phyloP scores from a whole-genome alignment of 2,329 filamentous ascomycete species.

The Colletotrichum liaoningense region DNA sequence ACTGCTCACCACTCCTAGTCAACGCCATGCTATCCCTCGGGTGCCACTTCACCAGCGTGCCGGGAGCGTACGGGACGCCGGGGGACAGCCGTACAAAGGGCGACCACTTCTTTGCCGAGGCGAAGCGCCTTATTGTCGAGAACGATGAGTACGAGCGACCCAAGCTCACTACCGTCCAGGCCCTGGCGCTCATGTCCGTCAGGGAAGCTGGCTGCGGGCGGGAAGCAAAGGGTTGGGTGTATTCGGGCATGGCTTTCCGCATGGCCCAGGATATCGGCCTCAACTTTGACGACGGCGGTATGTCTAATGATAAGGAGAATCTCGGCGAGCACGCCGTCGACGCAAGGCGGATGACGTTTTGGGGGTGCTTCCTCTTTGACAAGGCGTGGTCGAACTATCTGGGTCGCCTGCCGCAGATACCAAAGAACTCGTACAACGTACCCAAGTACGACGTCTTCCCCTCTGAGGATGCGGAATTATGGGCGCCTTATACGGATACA shows the following conservation, averaged over 20 bases:
- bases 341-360: slow-evolving; percentile 91
- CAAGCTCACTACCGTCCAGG: slow-evolving; percentile 89
- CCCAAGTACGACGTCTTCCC: slow-evolving; percentile 93
- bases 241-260: slow-evolving; percentile 97
- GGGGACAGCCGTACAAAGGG: slow-evolving; percentile 88
- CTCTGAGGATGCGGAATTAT: slow-evolving; percentile 84
- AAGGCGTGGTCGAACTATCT: slow-evolving; percentile 99
- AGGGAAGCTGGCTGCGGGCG: slow-evolving; percentile 93
- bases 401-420: slow-evolving; percentile 88
- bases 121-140: slow-evolving; percentile 88
- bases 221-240: slow-evolving; percentile 97
- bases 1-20: slow-evolving; percentile 90
- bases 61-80: slow-evolving; percentile 76
- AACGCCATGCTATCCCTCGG: slow-evolving; percentile 94
- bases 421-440: slow-evolving; percentile 82
- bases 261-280: slow-evolving; percentile 96
- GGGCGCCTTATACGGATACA: slow-evolving; percentile 89
- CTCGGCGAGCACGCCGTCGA: slow-evolving; percentile 88
- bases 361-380: slow-evolving; percentile 98
- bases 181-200: slow-evolving; percentile 94
- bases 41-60: slow-evolving; percentile 88
- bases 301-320: slow-evolving; percentile 66
- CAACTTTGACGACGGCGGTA: slow-evolving; percentile 81
- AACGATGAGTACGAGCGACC: slow-evolving; percentile 95
- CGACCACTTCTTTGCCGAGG: slow-evolving; percentile 95